Evolutionary conservation across 2,329 filamentous ascomycete species (phyloP).

Genomic region (Fusarium marasasianum): DNA sequence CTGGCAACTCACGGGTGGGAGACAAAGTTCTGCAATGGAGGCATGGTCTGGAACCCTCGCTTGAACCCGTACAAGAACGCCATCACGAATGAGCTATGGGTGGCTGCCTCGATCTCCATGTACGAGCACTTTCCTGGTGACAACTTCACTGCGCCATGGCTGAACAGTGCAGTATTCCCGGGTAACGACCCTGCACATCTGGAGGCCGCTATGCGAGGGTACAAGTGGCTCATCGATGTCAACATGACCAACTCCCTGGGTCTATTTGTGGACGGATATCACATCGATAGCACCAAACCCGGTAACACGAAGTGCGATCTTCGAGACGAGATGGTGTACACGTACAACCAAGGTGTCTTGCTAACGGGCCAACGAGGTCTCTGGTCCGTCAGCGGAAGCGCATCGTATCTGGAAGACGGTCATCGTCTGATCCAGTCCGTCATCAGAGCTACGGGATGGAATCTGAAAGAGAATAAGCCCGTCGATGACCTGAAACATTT

Average conservation of each 20-base stretch:
- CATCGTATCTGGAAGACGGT: slow-evolving; percentile 78
- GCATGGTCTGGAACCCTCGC: slow-evolving; percentile 90
- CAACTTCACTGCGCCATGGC: slow-evolving; percentile 74
- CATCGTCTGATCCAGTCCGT: slow-evolving; percentile 80
- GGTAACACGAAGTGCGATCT: slow-evolving; percentile 80
- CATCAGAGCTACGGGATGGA: slow-evolving; percentile 82
- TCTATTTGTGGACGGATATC: slow-evolving; percentile 87
- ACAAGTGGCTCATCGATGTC: slow-evolving; percentile 80
- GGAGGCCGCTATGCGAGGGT: slow-evolving; percentile 77
- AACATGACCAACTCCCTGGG: slow-evolving; percentile 83
- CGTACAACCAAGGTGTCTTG: slow-evolving; percentile 94
- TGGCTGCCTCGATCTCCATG: slow-evolving; percentile 87
- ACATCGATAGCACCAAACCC: slow-evolving; percentile 71
- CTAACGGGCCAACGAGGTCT: slow-evolving; percentile 83
- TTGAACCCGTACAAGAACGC: slow-evolving; percentile 91
- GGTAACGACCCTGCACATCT: slow-evolving; percentile 71
- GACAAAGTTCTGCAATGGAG: slow-evolving; percentile 80
- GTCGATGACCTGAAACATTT: slow-evolving; percentile 52
- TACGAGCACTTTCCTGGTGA: slow-evolving; percentile 90
- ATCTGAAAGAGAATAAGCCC: slow-evolving; percentile 53
- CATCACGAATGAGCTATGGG: slow-evolving; percentile 92
- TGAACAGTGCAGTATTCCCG: slow-evolving; percentile 39
- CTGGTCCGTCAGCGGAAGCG: slow-evolving; percentile 80
- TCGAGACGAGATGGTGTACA: slow-evolving; percentile 90
- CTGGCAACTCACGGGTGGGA: slow-evolving; percentile 84